These are phyloP conservation scores for Botryosphaeria agaves DNA, from an alignment of 2,329 filamentous ascomycete genomes.

Conservation along the genomic window DNA sequence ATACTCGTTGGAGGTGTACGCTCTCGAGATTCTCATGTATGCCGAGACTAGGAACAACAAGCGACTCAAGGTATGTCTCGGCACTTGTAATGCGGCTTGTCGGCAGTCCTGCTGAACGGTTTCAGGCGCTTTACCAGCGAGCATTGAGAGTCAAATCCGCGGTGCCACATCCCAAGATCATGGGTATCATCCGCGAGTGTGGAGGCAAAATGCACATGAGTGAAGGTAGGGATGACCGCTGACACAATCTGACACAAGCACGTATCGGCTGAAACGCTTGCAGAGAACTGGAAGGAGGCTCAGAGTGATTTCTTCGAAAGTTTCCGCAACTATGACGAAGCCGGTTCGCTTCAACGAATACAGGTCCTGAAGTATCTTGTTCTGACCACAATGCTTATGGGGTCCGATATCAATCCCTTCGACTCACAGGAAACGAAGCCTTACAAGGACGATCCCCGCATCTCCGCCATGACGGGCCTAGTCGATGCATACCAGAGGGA, in stretches of 20 bases:
- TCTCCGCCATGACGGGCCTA: constrained; percentile 91
- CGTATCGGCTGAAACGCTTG: constrained; percentile 8
- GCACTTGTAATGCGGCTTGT: neutral
- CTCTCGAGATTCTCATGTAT: constrained; percentile 97
- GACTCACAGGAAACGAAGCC: constrained; percentile 98
- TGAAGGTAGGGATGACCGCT: constrained; percentile 44
- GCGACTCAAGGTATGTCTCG: constrained; percentile 52
- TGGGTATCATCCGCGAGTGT: constrained; percentile 97
- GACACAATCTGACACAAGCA: constrained; percentile 4
- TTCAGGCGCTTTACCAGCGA: constrained; percentile 62
- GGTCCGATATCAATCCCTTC: constrained; percentile 95
- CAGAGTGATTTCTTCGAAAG: constrained; percentile 98
- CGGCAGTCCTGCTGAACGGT: neutral
- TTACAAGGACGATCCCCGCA: constrained; percentile 88
- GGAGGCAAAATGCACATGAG: constrained; percentile 99
- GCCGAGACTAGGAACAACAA: constrained; percentile 96
- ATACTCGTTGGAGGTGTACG: constrained; percentile 89
- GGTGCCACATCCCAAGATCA: constrained; percentile 94
- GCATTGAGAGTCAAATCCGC: constrained; percentile 89
- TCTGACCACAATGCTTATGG: constrained; percentile 95
- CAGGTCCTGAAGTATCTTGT: constrained; percentile 96
- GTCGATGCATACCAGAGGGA: constrained; percentile 94
- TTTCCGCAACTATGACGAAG: constrained; percentile 97
- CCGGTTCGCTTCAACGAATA: constrained; percentile 86
- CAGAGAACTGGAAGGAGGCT: constrained; percentile 93